A percentile compares a stretch with the other conserved stretches of the same genome.
phyloP scores from a whole-genome alignment of 495 filamentous ascomycete genomes.

The Thozetella sp. region DNA sequence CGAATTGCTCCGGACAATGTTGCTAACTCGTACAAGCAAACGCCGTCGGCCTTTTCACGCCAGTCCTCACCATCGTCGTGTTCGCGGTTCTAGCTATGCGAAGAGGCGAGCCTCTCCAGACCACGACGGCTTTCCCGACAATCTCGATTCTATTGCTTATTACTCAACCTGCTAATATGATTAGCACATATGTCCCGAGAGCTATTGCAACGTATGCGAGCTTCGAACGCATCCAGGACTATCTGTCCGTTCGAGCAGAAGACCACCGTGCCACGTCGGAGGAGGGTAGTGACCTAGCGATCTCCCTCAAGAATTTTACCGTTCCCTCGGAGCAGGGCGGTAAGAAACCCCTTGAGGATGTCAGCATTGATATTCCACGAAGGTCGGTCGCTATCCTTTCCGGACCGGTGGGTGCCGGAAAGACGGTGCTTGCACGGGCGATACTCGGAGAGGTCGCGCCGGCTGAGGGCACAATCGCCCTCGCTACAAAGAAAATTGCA shows the following conservation, averaged over 20 bases:
- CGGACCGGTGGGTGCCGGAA: conserved; percentile 57
- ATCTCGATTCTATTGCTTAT: conserved; percentile 34
- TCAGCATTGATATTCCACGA: conserved; percentile 10
- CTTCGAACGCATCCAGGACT: conserved; percentile 35
- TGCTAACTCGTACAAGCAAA: conserved; percentile 22
- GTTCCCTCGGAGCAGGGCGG: conserved; percentile 6
- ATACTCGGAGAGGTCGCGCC: conserved; percentile 53
- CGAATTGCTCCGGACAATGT: neutral
- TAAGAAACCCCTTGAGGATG: conserved; percentile 5
- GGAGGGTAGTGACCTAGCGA: conserved; percentile 4
- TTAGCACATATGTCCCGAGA: conserved; percentile 38
- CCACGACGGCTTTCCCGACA: conserved; percentile 37
- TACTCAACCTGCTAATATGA: conserved; percentile 42
- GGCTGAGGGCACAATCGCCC: conserved; percentile 40
- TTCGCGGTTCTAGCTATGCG: conserved; percentile 29
- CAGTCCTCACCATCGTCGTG: conserved; percentile 35
- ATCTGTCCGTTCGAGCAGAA: conserved; percentile 10
- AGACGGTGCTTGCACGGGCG: conserved; percentile 56
- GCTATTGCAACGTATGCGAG: conserved; percentile 26
- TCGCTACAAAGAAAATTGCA: conserved; percentile 18
- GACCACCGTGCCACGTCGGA: neutral
- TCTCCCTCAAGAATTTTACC: conserved; percentile 14
- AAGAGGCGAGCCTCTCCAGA: conserved; percentile 16
- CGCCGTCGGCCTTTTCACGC: conserved; percentile 41
- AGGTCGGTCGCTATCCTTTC: conserved; percentile 12